A percentile compares a stretch with the other conserved stretches of the same genome.
These are phyloP conservation scores for Monosporascus sp. DNA, from an alignment of 2,329 filamentous ascomycete genomes.

Conservation along the genomic window DNA sequence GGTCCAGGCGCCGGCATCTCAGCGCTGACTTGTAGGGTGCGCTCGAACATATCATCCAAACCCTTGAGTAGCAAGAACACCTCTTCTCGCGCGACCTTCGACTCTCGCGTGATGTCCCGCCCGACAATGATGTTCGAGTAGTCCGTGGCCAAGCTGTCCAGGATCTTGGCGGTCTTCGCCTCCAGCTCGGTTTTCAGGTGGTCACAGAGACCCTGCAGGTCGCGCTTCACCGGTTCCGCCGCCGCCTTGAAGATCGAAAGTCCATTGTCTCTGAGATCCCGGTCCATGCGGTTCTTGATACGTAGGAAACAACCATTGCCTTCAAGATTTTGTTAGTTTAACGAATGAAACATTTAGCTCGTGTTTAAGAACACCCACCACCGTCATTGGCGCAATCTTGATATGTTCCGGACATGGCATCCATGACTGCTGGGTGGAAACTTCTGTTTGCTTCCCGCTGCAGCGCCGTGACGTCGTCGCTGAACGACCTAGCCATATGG, in stretches of 20 bases:
- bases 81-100: slow-evolving; percentile 2
- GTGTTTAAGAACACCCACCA: slow-evolving; percentile 1
- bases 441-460: slow-evolving; percentile 9
- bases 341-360: not conserved
- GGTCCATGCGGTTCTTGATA: slow-evolving; percentile 6
- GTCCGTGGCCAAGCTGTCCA: slow-evolving; percentile 5
- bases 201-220: slow-evolving; percentile 2
- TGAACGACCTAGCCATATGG: slow-evolving; percentile 1
- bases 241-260: slow-evolving; percentile 1
- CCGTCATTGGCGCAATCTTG: not conserved
- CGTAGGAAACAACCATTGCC: slow-evolving; percentile 13
- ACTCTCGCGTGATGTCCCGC: not conserved
- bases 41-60: slow-evolving; percentile 8
- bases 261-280: slow-evolving; percentile 1
- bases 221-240: not conserved
- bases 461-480: not conserved
- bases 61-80: slow-evolving; percentile 4
- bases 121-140: slow-evolving; percentile 7
- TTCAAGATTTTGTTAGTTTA: not conserved
- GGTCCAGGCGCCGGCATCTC: not conserved
- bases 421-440: slow-evolving; percentile 4
- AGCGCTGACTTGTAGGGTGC: not conserved
- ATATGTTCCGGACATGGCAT: slow-evolving; percentile 6
- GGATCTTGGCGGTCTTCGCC: slow-evolving; percentile 1
- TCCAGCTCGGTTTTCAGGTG: slow-evolving; percentile 3